Evolutionary conservation across 2,329 filamentous ascomycete species (phyloP).

Genomic region (Fusarium nisikadoi): DNA sequence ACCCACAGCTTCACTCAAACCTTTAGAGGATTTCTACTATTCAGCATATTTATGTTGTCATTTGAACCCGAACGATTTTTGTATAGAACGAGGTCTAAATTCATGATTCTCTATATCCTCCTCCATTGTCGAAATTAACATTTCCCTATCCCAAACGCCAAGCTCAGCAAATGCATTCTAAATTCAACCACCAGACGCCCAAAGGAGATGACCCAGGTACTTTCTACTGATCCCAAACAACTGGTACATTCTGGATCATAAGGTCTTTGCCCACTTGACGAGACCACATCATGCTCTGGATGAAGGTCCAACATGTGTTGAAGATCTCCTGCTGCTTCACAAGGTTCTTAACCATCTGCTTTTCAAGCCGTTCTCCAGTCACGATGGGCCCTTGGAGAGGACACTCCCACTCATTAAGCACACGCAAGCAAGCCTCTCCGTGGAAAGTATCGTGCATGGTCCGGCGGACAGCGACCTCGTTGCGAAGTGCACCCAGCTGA

Average conservation of each 20-base stretch:
- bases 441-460: conserved; percentile 9
- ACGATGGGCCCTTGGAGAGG: background rate
- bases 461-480: background rate
- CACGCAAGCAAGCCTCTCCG: conserved; percentile 21
- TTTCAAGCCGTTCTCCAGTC: background rate
- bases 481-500: background rate
- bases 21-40: background rate
- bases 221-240: conserved; percentile 6
- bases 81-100: background rate
- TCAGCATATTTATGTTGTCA: background rate
- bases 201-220: too few species aligned
- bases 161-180: background rate
- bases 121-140: background rate
- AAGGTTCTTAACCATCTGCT: background rate
- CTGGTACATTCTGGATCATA: background rate
- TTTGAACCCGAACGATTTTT: too few species aligned
- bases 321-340: conserved; percentile 13
- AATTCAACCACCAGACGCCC: background rate
- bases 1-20: background rate
- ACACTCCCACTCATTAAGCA: conserved; percentile 35
- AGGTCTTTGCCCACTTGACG: background rate
- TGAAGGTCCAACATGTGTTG: background rate
- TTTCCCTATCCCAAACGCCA: background rate
- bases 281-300: conserved; percentile 1
- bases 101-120: background rate